Percentiles rank a stretch among this genome's conserved stretches.
These are phyloP conservation scores for Phytophthora hybrid DNA, from an alignment of 352 stramenopile species.

Conservation along the genomic window DNA sequence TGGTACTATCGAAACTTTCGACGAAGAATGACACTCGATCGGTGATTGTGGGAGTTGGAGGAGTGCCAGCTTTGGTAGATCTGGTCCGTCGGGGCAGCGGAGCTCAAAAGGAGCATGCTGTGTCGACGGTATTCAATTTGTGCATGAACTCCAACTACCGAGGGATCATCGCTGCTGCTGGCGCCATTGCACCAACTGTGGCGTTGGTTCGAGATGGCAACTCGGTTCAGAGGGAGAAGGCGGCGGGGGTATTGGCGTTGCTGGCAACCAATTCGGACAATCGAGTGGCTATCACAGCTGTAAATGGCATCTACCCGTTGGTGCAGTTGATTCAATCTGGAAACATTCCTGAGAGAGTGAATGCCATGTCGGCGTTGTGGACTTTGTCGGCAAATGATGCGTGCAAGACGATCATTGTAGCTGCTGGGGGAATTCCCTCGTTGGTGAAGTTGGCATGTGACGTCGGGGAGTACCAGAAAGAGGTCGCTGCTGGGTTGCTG, in stretches of 20 bases:
- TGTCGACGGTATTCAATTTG: slow-evolving; percentile 18
- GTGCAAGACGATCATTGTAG: slow-evolving; percentile 1
- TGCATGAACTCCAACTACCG: slow-evolving; percentile 8
- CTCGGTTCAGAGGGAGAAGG: slow-evolving; percentile 20
- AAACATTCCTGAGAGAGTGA: slow-evolving; percentile 1
- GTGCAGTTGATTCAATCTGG: slow-evolving; percentile 10
- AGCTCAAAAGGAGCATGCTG: slow-evolving; percentile 16
- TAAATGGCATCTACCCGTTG: slow-evolving; percentile 5
- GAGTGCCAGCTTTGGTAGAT: slow-evolving; percentile 14
- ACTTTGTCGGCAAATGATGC: slow-evolving; percentile 10
- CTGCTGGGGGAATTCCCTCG: slow-evolving; percentile 3
- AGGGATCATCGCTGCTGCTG: slow-evolving; percentile 4
- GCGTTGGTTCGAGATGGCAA: slow-evolving; percentile 16
- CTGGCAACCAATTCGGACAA: slow-evolving; percentile 18
- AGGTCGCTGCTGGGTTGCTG: slow-evolving; percentile 9
- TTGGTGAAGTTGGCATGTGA: slow-evolving; percentile 9
- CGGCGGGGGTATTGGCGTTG: slow-evolving; percentile 20
- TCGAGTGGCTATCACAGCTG: slow-evolving; percentile 1
- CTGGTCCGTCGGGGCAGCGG: slow-evolving; percentile 7
- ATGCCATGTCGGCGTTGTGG: slow-evolving; percentile 15
- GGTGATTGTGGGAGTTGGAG: slow-evolving; percentile 4
- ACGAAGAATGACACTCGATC: slow-evolving; percentile 1
- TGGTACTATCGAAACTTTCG: slow-evolving; percentile 21
- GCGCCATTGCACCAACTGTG: slow-evolving; percentile 12
- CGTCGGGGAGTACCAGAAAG: slow-evolving; percentile 12